These are phyloP conservation scores for Geotrichum carabidarum DNA, from an alignment of 1,139 yeast species.

Conservation along the genomic window DNA sequence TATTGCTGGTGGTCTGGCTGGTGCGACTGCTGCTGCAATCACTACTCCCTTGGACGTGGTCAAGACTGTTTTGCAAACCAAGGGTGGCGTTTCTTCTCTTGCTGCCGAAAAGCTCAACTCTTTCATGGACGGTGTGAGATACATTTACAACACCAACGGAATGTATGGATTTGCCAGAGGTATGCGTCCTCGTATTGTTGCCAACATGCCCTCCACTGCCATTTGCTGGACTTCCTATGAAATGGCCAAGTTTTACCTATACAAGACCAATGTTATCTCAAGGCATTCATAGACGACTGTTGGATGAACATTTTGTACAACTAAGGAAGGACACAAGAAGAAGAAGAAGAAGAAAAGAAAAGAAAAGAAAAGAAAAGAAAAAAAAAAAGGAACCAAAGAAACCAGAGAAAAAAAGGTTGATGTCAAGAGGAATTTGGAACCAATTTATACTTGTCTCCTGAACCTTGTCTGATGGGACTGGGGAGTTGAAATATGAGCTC, in stretches of 20 bases:
- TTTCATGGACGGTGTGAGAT: slow-evolving; percentile 64
- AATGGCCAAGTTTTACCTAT: slow-evolving; percentile 76
- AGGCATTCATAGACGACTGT: background rate
- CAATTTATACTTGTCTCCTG: background rate
- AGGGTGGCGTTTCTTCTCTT: slow-evolving; percentile 32
- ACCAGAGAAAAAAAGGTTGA: background rate
- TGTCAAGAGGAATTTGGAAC: background rate
- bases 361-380: background rate
- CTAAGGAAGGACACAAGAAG: background rate
- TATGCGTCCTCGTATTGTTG: slow-evolving; percentile 82
- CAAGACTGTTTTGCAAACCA: slow-evolving; percentile 84
- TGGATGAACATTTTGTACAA: background rate
- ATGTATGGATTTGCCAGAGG: slow-evolving; percentile 73
- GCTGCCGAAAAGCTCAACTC: slow-evolving; percentile 60
- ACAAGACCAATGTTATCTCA: slow-evolving; percentile 21
- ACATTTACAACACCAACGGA: slow-evolving; percentile 65
- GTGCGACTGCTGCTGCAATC: slow-evolving; percentile 93
- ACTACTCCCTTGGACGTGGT: slow-evolving; percentile 95
- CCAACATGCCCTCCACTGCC: slow-evolving; percentile 95
- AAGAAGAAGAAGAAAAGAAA: background rate
- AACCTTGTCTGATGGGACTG: background rate
- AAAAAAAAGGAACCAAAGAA: background rate
- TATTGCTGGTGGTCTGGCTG: slow-evolving; percentile 90
- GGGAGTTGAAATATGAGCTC: background rate
- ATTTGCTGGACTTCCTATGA: slow-evolving; percentile 98